phyloP scores from a whole-genome alignment of 306 rosid species.

The Ormosia emarginata region DNA sequence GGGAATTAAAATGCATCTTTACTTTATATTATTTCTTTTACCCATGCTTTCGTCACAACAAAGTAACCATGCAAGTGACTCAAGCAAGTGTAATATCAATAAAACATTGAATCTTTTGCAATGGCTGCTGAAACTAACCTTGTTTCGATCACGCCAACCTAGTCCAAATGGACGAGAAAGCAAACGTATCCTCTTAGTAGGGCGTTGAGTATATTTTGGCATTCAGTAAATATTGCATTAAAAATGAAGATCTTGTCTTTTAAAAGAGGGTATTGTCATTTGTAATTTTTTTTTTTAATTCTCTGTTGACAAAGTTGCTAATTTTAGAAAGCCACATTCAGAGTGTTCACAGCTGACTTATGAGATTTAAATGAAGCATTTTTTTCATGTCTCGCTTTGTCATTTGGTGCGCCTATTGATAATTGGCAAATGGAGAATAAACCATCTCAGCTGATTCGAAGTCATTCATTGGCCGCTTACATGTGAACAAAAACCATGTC shows the following conservation, averaged over 20 bases:
- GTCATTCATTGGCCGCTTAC: neutral
- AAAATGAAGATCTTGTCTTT: too few relatives aligned
- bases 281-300: too few relatives aligned
- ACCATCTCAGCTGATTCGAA: neutral
- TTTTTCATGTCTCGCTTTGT: conserved; percentile 1
- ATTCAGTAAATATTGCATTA: too few relatives aligned
- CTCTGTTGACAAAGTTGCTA: neutral
- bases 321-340: neutral
- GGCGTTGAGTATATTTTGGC: neutral
- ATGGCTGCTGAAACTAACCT: conserved; percentile 54
- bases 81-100: neutral
- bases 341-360: neutral
- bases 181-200: conserved; percentile 68
- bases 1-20: too few relatives aligned
- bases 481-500: conserved; percentile 18
- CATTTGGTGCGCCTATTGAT: neutral
- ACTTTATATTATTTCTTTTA: too few relatives aligned
- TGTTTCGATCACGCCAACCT: conserved; percentile 89
- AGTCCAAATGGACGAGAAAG: conserved; percentile 95
- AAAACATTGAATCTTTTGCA: neutral
- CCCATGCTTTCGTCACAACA: neutral
- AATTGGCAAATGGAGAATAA: conserved; percentile 4
- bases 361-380: neutral
- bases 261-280: too few relatives aligned
- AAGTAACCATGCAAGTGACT: neutral